Base-by-base conservation (phyloP, 345 rosid genomes). In the Heritiera fomes region DNA sequence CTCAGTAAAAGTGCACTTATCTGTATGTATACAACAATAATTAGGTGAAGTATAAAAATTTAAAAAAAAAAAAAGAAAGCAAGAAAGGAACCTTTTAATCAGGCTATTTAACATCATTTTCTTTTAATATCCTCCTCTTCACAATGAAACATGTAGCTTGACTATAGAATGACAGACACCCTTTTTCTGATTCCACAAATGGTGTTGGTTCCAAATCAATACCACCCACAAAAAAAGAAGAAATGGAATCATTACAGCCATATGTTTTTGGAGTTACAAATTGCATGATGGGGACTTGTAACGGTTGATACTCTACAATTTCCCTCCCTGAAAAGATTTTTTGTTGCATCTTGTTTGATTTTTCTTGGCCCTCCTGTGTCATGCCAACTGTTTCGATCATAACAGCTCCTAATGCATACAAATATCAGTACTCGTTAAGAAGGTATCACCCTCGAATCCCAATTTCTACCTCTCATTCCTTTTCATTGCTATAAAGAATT, bases 381-480 rank as follows among this genome's bases (percentile, higher is more conserved):
- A 76, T 1, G 49, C 65, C 85, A 78, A 81, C 75, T 23, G 40
- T 23, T 23, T 46, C 28, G 58, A 69, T 46, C 55, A 23, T 47
- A 69, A 47, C 56, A 46, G 8, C 83, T 82, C 13, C 55, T 2
- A 47, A 46, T 23, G 38, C 73, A 46, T 47, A 23, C 73, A 69
- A 69, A 69, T 69, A 14, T 13, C 38, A 28, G 40, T 46, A 46
- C 56, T 69, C 13, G 65, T 28, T 6, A 12, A 69, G 38, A 69
- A 69, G 47, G 46, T 46, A 45, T 68, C 38, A 68, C 41, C 45
- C 6, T 18, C 7, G 32, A 34, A 55, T 41, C 50, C 20, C 60
- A 34, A 72, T 61, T 61, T 59, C 73, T 46, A 73, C 73, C 83
- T 63, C 80, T 23, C 65, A 56, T 73, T 73, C 47, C 8, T 66